These are phyloP conservation scores for Chaetomium globosum DNA, from an alignment of 2,329 filamentous ascomycete genomes.

Conservation along the genomic window DNA sequence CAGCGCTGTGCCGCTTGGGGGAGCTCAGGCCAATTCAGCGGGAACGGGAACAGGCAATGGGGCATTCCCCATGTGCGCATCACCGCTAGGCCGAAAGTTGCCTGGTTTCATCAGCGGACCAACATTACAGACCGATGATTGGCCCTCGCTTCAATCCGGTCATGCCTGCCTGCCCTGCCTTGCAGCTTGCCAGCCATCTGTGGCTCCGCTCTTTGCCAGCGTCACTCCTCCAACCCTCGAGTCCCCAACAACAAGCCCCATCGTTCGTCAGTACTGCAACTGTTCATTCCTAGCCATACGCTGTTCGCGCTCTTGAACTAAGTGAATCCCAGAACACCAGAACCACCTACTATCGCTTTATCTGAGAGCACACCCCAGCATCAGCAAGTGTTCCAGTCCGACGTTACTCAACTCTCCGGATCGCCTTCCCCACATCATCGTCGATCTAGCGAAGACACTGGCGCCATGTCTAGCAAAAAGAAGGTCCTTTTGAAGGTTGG, in stretches of 20 bases:
- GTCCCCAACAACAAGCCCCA: slow-evolving; percentile 24
- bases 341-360: not conserved
- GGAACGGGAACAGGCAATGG: not conserved
- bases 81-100: slow-evolving; percentile 20
- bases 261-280: slow-evolving; percentile 20
- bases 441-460: slow-evolving; percentile 16
- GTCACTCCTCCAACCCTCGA: slow-evolving; percentile 31
- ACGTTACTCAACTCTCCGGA: slow-evolving; percentile 7
- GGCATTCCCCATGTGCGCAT: not conserved
- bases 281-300: slow-evolving; percentile 7
- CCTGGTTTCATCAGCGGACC: slow-evolving; percentile 27
- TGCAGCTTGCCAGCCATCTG: slow-evolving; percentile 17
- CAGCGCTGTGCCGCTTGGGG: not conserved
- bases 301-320: not conserved
- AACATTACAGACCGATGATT: slow-evolving; percentile 26
- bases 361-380: not conserved
- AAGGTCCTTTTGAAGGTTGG: slow-evolving; percentile 87
- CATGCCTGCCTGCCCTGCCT: slow-evolving; percentile 1
- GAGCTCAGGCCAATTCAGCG: slow-evolving; percentile 3
- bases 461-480: slow-evolving; percentile 76
- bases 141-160: slow-evolving; percentile 25
- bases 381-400: slow-evolving; percentile 4
- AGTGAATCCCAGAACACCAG: not conserved
- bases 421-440: slow-evolving; percentile 28
- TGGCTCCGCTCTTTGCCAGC: slow-evolving; percentile 20